phyloP scores from a whole-genome alignment of 2,329 filamentous ascomycete genomes.

The Colletotrichum aenigma region DNA sequence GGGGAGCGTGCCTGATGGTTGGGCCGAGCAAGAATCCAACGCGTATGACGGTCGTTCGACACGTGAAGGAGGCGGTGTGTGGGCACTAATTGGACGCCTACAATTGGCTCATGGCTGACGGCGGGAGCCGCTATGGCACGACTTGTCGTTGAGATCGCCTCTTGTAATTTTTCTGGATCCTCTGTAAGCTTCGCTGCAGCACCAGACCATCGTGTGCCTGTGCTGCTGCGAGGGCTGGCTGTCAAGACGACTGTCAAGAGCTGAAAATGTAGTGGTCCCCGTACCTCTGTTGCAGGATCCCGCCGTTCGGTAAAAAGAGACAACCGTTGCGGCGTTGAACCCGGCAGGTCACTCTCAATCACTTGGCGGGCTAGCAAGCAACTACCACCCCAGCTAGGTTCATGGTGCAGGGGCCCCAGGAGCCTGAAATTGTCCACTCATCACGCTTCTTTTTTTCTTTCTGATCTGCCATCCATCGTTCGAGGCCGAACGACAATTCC shows the following conservation, averaged over 20 bases:
- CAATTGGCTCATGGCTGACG: conserved; percentile 7
- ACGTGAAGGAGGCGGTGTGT: conserved; percentile 21
- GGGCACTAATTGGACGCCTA: neutral
- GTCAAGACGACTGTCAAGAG: neutral
- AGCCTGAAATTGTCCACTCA: conserved; percentile 5
- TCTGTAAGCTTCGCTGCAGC: neutral
- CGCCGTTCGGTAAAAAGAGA: neutral
- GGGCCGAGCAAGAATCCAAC: conserved; percentile 2
- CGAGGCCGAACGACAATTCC: conserved; percentile 12
- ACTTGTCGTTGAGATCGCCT: conserved; percentile 20
- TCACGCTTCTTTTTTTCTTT: conserved; percentile 6
- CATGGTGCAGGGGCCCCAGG: neutral
- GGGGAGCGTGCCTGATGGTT: neutral
- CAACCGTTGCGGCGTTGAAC: neutral
- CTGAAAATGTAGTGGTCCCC: neutral
- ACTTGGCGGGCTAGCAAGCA: neutral
- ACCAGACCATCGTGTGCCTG: neutral
- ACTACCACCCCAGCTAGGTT: neutral
- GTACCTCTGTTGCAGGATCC: neutral
- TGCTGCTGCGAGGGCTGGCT: neutral
- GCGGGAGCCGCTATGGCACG: conserved; percentile 16
- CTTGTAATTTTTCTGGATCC: conserved; percentile 13
- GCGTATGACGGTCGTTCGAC: conserved; percentile 20
- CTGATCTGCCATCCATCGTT: conserved; percentile 7
- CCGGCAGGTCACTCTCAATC: neutral